A percentile compares a stretch with the other conserved stretches of the same genome.
Conservation (phyloP, 257 asterid species). For the Gardenia jasminoides region DNA sequence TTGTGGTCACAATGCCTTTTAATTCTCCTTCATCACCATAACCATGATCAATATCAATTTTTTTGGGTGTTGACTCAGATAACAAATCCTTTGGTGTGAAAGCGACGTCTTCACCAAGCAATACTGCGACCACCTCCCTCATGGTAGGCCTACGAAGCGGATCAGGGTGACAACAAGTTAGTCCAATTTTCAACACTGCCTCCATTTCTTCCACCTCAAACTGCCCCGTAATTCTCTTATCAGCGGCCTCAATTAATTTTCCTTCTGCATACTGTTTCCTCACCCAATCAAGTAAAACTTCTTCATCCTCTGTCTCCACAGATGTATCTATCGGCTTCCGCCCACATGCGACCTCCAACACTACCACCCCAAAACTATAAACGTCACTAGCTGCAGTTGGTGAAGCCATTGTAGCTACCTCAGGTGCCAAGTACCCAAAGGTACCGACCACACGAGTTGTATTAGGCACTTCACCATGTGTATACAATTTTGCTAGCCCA, state of each 20-base stretch:
- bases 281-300: slow-evolving; percentile 72
- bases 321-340: slow-evolving; percentile 53
- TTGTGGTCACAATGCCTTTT: slow-evolving; percentile 14
- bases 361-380: slow-evolving; percentile 73
- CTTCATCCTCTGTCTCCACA: slow-evolving; percentile 61
- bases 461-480: slow-evolving; percentile 73
- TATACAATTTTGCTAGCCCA: slow-evolving; percentile 69
- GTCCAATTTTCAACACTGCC: slow-evolving; percentile 65
- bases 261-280: slow-evolving; percentile 61
- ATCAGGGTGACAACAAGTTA: slow-evolving; percentile 81
- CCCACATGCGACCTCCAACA: slow-evolving; percentile 81
- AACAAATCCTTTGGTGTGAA: slow-evolving; percentile 48
- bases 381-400: slow-evolving; percentile 77
- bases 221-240: slow-evolving; percentile 60
- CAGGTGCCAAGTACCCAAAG: slow-evolving; percentile 79
- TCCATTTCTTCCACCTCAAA: slow-evolving; percentile 65
- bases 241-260: slow-evolving; percentile 51
- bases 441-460: slow-evolving; percentile 88
- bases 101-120: slow-evolving; percentile 52
- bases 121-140: slow-evolving; percentile 61
- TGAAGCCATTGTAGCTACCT: slow-evolving; percentile 66
- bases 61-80: slow-evolving; percentile 33
- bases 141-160: slow-evolving; percentile 73
- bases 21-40: slow-evolving; percentile 22
- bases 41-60: slow-evolving; percentile 23